Percentiles rank a stretch among this genome's conserved stretches.
These are phyloP conservation scores for Colletotrichum sp. DNA, from an alignment of 2,329 filamentous ascomycete genomes.

Conservation along the genomic window DNA sequence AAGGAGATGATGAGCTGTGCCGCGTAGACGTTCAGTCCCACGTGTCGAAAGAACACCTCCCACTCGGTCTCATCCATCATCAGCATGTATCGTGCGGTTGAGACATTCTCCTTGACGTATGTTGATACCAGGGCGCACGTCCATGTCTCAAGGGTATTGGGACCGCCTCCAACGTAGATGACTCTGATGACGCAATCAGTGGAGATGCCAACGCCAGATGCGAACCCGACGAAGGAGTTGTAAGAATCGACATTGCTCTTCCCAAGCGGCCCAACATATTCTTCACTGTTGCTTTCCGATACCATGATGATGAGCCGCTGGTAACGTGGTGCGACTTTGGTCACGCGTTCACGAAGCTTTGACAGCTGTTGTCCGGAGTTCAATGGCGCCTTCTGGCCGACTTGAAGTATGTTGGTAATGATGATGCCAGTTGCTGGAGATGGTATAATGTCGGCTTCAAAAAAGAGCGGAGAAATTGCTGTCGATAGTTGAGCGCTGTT, in stretches of 20 bases:
- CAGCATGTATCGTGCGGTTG: conserved; percentile 36
- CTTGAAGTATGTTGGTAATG: conserved; percentile 72
- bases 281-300: conserved; percentile 56
- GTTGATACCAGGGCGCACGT: conserved; percentile 56
- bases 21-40: conserved; percentile 41
- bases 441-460: conserved; percentile 76
- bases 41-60: conserved; percentile 38
- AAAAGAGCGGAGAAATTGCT: conserved; percentile 41
- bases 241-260: conserved; percentile 50
- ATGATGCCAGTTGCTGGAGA: conserved; percentile 74
- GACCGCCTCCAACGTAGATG: conserved; percentile 55
- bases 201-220: conserved; percentile 39
- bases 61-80: conserved; percentile 46
- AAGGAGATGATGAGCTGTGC: conserved; percentile 36
- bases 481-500: conserved; percentile 25
- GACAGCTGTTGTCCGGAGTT: conserved; percentile 38
- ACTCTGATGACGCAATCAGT: conserved; percentile 35
- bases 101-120: conserved; percentile 31
- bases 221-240: conserved; percentile 56
- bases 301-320: conserved; percentile 73
- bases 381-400: conserved; percentile 75
- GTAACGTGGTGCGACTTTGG: conserved; percentile 62
- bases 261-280: conserved; percentile 42
- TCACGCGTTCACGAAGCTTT: conserved; percentile 61
- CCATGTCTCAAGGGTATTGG: conserved; percentile 59